A percentile compares a stretch with the other conserved stretches of the same genome.
Evolutionary conservation across 495 filamentous ascomycete species (phyloP).

Genomic region (Neurospora sp.): DNA sequence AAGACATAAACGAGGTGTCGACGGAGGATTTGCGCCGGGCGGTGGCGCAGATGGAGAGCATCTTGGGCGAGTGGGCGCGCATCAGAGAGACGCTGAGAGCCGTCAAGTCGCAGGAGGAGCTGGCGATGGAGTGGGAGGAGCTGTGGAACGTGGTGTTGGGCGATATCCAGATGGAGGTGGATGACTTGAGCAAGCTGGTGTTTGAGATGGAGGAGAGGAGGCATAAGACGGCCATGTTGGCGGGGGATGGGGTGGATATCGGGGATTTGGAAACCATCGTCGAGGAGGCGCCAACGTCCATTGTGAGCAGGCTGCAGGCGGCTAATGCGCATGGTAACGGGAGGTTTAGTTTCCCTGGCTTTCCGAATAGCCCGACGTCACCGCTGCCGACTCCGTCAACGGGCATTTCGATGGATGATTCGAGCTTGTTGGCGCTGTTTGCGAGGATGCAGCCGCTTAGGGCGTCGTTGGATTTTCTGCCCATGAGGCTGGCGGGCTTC

Average conservation of each 20-base stretch:
- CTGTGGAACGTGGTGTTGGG: conserved; percentile 88
- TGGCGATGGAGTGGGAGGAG: conserved; percentile 98
- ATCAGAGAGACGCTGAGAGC: conserved; percentile 63
- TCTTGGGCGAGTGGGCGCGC: conserved; percentile 72
- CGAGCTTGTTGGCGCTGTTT: conserved; percentile 73
- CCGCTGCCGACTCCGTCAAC: conserved; percentile 42
- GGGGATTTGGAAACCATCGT: conserved; percentile 89
- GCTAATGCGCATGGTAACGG: conserved; percentile 29
- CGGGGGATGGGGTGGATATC: conserved; percentile 62
- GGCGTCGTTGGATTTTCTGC: conserved; percentile 88
- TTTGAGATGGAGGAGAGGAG: conserved; percentile 96
- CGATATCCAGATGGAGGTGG: conserved; percentile 85
- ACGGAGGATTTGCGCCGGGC: conserved; percentile 57
- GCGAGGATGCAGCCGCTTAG: conserved; percentile 89
- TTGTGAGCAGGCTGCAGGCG: conserved; percentile 27
- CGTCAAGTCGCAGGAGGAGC: conserved; percentile 83
- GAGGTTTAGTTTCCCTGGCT: conserved; percentile 55
- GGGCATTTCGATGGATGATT: conserved; percentile 63
- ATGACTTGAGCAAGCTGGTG: conserved; percentile 67
- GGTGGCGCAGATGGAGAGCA: conserved; percentile 78
- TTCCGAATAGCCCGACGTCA: conserved; percentile 47
- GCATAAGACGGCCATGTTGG: conserved; percentile 55
- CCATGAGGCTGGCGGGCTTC: conserved; percentile 89
- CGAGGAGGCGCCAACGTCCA: conserved; percentile 64
- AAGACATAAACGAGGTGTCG: conserved; percentile 62